Base-by-base conservation (phyloP, 2,329 filamentous ascomycete genomes). In the Beauveria australis region DNA sequence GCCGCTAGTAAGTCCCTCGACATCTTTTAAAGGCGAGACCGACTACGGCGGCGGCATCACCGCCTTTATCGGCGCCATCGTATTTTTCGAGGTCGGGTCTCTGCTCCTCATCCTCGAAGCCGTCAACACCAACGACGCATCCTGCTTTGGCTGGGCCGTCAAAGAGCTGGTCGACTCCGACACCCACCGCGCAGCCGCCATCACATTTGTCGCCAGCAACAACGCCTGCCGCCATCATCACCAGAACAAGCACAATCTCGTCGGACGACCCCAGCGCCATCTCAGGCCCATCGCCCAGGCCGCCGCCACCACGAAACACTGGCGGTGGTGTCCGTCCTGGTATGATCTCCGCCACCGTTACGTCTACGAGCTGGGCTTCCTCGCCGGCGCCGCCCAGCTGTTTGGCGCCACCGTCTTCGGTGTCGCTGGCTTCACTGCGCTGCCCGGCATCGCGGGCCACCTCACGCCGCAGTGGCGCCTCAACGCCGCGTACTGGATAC, bases 351-450 rank as follows among this genome's bases (percentile, higher is more conserved):
- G 18, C 26, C 40, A 48, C 37, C 53, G 51, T 41, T 56, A 51
- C 37, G 1, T 84, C 52, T 79, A 77, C 64, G 82, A 87, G 61
- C 71, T 88, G 10, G 85, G 85, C 1, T 88, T 89, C 67, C 74
- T 88, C 30, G 85, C 85, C 3, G 85, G 79, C 37, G 63, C 80
- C 1, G 67, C 76, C 0, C 84, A 88, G 67, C 73, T 87, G 61
- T 62, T 82, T 40, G 84, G 79, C 6, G 84, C 85, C 2, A 83
- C 81, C 0, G 74, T 88, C 61, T 89, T 88, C 73, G 87, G 83
- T 79, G 81, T 61, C 22, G 44, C 51, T 22, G 53, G 53, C 33
- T 44, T 61, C 44, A 55, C 53, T n/a, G 52, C 59, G 12, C 44
- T 88, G 56, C 75, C 82, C 0, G 84, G 84, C 7, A 80, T 87